A percentile compares a stretch with the other conserved stretches of the same genome.
phyloP scores from a whole-genome alignment of 805 yeast species.

The Candida glaebosa region DNA sequence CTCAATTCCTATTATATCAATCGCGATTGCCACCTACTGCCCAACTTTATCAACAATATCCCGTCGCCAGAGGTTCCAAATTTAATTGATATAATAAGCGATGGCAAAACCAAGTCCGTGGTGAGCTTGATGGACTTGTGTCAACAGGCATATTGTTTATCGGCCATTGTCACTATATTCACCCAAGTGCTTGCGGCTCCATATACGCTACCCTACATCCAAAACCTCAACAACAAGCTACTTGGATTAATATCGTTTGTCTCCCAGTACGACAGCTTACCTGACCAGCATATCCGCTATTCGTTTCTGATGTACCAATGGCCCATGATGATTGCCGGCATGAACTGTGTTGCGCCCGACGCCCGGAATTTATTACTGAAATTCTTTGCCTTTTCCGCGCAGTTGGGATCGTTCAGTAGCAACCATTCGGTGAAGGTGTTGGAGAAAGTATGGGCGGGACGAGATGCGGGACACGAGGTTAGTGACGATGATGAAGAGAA shows the following conservation, averaged over 20 bases:
- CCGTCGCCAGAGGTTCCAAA: conserved; percentile 2
- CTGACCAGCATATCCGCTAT: conserved; percentile 7
- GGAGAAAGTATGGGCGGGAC: conserved; percentile 22
- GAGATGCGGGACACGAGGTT: conserved; percentile 9
- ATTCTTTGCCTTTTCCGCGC: conserved; percentile 38
- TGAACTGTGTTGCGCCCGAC: conserved; percentile 33
- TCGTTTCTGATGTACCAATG: conserved; percentile 47
- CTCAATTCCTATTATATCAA: conserved; percentile 8
- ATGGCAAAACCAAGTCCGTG: conserved; percentile 4
- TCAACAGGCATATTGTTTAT: conserved; percentile 43
- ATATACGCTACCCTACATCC: conserved; percentile 35
- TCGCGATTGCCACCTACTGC: conserved; percentile 4
- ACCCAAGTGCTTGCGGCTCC: conserved; percentile 32
- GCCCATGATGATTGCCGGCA: conserved; percentile 52
- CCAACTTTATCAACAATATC: not conserved
- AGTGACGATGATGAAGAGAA: conserved; percentile 8
- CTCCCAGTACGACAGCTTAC: conserved; percentile 2
- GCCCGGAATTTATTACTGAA: conserved; percentile 33
- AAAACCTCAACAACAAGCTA: conserved; percentile 10
- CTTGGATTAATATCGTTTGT: conserved; percentile 8
- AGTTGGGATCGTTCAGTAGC: conserved; percentile 50
- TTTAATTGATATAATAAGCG: conserved; percentile 8
- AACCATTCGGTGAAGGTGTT: conserved; percentile 30
- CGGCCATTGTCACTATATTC: conserved; percentile 28
- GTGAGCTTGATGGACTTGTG: conserved; percentile 53